Conservation (phyloP, 257 asterid species). For the Solanum medicagineum region DNA sequence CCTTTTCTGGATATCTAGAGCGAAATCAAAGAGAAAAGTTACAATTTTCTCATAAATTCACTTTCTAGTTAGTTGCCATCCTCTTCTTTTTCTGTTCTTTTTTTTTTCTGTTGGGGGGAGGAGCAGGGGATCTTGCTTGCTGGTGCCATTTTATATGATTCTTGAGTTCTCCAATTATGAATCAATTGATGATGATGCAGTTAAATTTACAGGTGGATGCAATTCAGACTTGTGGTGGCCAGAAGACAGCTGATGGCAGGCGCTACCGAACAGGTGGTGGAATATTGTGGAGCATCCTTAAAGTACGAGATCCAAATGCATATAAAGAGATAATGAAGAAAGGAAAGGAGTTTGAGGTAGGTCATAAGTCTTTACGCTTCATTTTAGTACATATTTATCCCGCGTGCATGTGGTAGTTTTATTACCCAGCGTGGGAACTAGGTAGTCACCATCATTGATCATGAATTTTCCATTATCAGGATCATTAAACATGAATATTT, state of each 20-base stretch:
- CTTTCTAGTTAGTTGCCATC: neutral
- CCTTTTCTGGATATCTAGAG: neutral
- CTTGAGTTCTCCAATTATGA: neutral
- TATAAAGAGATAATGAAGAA: constrained; percentile 83
- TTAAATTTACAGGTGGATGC: constrained; percentile 66
- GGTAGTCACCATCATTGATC: neutral
- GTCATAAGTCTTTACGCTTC: neutral
- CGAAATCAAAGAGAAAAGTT: neutral
- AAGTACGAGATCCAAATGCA: constrained; percentile 79
- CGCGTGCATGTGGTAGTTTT: neutral
- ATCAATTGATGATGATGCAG: neutral
- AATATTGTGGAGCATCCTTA: constrained; percentile 78
- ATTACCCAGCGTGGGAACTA: neutral
- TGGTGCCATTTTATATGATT: neutral
- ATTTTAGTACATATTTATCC: neutral
- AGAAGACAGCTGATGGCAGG: constrained; percentile 65
- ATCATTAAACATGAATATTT: neutral
- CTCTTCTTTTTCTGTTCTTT: neutral
- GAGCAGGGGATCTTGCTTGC: neutral
- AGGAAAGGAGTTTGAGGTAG: constrained; percentile 90
- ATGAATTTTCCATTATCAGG: neutral
- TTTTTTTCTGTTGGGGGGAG: too few species aligned
- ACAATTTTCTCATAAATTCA: neutral
- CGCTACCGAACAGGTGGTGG: constrained; percentile 82
- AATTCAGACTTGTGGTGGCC: constrained; percentile 91